phyloP scores from a whole-genome alignment of 352 stramenopile species.

The Pythium guiyangense region DNA sequence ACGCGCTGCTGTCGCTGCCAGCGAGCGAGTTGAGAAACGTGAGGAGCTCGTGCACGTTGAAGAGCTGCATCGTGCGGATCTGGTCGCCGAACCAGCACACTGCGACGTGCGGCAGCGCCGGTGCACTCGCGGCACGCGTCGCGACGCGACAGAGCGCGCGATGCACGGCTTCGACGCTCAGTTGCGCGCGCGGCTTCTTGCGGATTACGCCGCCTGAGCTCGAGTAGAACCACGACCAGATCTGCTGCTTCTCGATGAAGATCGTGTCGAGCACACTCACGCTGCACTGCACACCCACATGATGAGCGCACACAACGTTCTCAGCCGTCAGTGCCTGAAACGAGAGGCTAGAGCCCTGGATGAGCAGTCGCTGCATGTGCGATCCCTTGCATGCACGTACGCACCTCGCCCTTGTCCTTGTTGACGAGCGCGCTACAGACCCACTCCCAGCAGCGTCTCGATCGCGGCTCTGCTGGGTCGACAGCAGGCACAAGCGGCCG shows the following conservation, averaged over 20 bases:
- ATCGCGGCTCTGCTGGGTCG: slow-evolving; percentile 45
- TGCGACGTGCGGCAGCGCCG: slow-evolving; percentile 16
- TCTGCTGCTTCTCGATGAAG: slow-evolving; percentile 71
- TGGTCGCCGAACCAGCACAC: slow-evolving; percentile 71
- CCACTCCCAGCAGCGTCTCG: slow-evolving; percentile 57
- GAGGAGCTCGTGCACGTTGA: slow-evolving; percentile 40
- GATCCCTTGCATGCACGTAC: not conserved
- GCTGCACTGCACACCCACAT: slow-evolving; percentile 20
- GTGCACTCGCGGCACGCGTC: not conserved
- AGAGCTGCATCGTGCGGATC: slow-evolving; percentile 37
- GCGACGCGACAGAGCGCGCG: slow-evolving; percentile 34
- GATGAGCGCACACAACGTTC: not conserved
- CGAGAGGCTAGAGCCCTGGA: not conserved
- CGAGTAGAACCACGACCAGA: slow-evolving; percentile 76
- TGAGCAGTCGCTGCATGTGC: not conserved
- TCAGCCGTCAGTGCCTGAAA: not conserved
- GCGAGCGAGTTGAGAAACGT: slow-evolving; percentile 38
- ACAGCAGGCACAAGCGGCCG: slow-evolving; percentile 47
- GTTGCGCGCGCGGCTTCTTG: slow-evolving; percentile 51
- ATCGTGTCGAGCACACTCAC: slow-evolving; percentile 63
- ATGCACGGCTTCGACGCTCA: slow-evolving; percentile 34
- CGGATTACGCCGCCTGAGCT: slow-evolving; percentile 44
- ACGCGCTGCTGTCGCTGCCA: slow-evolving; percentile 28
- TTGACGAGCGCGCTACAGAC: slow-evolving; percentile 60
- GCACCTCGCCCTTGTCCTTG: slow-evolving; percentile 48